Evolutionary conservation across 306 rosid species (phyloP), one percentile per base, ranked within the genome.

Genomic region (Astragalus membranaceus): DNA sequence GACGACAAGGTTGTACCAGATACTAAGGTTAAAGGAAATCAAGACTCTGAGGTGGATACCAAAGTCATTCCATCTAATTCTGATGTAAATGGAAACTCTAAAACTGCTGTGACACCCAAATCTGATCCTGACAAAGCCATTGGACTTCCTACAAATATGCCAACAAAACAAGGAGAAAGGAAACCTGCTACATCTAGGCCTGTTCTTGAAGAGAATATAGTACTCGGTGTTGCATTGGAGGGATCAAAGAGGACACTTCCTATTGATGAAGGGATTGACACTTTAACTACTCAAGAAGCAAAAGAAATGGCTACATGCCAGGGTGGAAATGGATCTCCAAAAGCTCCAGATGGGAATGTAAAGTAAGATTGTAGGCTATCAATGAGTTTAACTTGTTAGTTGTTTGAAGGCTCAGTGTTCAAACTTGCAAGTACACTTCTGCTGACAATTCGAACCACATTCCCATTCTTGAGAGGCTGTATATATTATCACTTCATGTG

Each of bases 161-260:
- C 83, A 62, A 69, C 71, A 55, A 86, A 84, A 72, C 81, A 78
- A 79, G 88, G 79, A 35, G 95, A 85, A 66, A 77, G 72, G 78
- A 73, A 77, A 66, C 82, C 85, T 47, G 84, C 73, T 69, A 32
- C 79, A 54, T 54, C 85, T 13, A 85, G 85, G 74, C 82, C 85
- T 67, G 78, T 69, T 4, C 74, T 85, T 50, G 96, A 93, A 81
- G 96, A 93, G 51, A 93, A 93, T 70, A 84, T 93, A 68, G 96
- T 93, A 6, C 96, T 93, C 0, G 98, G 92, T 36, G 97, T 93
- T 73, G 97, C 98, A 64, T 81, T 93, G 79, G 94, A 87, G 55
- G 97, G 97, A 62, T 90, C 98, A 3, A 93, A 93, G 88, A 85
- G 96, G 80, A 93, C 92, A 29, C 98, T 93, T 75, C 97, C 94